phyloP scores from a whole-genome alignment of 805 yeast genomes.

The Ogataea nakhonphanomensis region DNA sequence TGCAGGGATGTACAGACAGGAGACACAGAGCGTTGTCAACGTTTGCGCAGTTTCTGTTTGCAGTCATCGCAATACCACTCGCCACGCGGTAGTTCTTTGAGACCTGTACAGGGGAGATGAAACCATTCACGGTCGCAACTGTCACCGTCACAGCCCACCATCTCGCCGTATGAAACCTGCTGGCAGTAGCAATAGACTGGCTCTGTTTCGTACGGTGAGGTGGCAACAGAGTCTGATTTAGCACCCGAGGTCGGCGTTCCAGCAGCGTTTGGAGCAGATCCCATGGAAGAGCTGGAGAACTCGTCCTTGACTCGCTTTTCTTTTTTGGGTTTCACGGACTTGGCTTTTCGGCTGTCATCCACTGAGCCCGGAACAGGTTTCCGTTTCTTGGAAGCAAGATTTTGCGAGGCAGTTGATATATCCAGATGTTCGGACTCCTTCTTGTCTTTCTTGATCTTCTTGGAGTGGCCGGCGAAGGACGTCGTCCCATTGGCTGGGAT shows the following conservation, averaged over 20 bases:
- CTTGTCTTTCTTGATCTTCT: conserved; percentile 17
- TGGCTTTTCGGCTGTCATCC: conserved; percentile 14
- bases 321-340: conserved; percentile 18
- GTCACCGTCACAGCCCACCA: conserved; percentile 98
- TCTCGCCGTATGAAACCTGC: conserved; percentile 95
- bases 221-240: conserved; percentile 10
- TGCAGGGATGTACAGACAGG: too few species aligned
- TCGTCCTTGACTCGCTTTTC: conserved; percentile 17
- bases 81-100: conserved; percentile 81
- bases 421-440: conserved; percentile 10
- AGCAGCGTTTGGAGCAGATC: conserved; percentile 6
- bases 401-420: neutral
- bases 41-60: conserved; percentile 23
- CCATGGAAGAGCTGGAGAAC: conserved; percentile 4
- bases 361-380: conserved; percentile 2
- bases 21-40: neutral
- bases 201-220: conserved; percentile 40
- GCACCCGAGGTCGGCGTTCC: conserved; percentile 10
- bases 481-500: conserved; percentile 14
- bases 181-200: conserved; percentile 95
- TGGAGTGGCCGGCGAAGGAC: conserved; percentile 7
- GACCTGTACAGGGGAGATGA: conserved; percentile 89
- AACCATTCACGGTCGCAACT: conserved; percentile 93
- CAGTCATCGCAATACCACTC: conserved; percentile 81
- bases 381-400: conserved; percentile 5